These are phyloP conservation scores for Extremus antarcticus DNA, from an alignment of 495 filamentous ascomycete genomes.

Conservation along the genomic window DNA sequence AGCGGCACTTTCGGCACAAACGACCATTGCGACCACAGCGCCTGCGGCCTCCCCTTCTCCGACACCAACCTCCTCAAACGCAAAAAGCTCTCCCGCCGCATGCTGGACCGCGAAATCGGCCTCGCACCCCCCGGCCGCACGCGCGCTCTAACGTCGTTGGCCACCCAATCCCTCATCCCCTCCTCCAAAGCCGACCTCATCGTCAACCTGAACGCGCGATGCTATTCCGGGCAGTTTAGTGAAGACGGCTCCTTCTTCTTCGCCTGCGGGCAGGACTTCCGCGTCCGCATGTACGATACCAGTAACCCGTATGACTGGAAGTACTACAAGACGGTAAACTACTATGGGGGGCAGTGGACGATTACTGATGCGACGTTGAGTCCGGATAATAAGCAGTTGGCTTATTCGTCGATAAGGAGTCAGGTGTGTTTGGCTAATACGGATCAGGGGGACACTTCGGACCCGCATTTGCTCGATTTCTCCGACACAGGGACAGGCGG, in stretches of 20 bases:
- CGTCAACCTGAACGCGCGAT: slow-evolving; percentile 71
- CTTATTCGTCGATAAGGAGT: slow-evolving; percentile 74
- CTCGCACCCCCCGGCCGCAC: slow-evolving; percentile 41
- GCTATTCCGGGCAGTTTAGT: slow-evolving; percentile 93
- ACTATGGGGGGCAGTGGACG: slow-evolving; percentile 85
- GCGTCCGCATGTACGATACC: slow-evolving; percentile 93
- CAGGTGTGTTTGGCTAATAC: slow-evolving; percentile 78
- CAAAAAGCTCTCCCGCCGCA: slow-evolving; percentile 48
- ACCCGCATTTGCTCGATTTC: slow-evolving; percentile 68
- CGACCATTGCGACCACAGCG: slow-evolving; percentile 33
- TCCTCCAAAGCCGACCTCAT: slow-evolving; percentile 71
- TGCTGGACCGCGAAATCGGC: slow-evolving; percentile 75
- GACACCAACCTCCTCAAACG: slow-evolving; percentile 43
- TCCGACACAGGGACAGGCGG: slow-evolving; percentile 37
- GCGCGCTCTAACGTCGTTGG: slow-evolving; percentile 24
- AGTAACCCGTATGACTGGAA: slow-evolving; percentile 92
- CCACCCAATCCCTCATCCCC: slow-evolving; percentile 46
- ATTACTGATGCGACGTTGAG: slow-evolving; percentile 88
- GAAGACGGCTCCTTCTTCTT: slow-evolving; percentile 98
- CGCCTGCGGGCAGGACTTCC: slow-evolving; percentile 84
- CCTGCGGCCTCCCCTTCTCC: slow-evolving; percentile 7
- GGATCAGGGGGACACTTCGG: slow-evolving; percentile 65
- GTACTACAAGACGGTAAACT: slow-evolving; percentile 85
- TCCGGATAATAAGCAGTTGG: slow-evolving; percentile 83
- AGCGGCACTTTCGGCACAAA: slow-evolving; percentile 65